Evolutionary conservation across 1,139 yeast species (phyloP), one percentile per base, ranked within the genome.

Genomic region (Kluyveromyces sp.): DNA sequence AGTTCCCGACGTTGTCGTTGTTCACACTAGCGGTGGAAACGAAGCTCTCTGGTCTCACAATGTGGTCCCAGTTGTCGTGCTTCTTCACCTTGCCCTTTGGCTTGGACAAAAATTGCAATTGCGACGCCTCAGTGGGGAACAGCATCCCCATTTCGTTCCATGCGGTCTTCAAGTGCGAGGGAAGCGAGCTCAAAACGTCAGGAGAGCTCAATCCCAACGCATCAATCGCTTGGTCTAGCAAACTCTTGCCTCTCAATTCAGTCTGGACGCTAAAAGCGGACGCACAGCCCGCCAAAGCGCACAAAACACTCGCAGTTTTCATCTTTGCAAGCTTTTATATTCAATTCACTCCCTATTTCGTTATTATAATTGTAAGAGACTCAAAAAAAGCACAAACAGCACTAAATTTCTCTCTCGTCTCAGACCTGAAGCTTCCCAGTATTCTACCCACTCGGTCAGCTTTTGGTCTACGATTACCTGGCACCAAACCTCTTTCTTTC

Each of bases 121-220:
- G 63, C 32, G 70, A 54, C 36, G 78, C 64, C 33, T 75, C 68
- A 22, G 71, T 67, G 18, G 87, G 87, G 64, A 73, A 80, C 41
- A 70, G 68, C 57, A 70, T 51, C 42, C 79, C 62, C 78, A 80
- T 74, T 40, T 80, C 84, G 33, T 72, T 56, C 88, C 87, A 81
- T 41, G 74, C 56, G 36, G 65, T 54, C 56, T 73, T 71, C 49
- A 80, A 65, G 30, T 74, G 79, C 18, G 64, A 58, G 9, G 81
- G 66, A 43, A 80, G 56, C 18, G 67, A 56, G 36, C 71, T 75
- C 39, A 71, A 46, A 11, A 59, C 58, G 20, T 57, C 51, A 33
- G 58, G 49, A 19, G 45, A 42, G 6, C 78, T 74, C 52, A 74
- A 71, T 43, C 74, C 70, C 56, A 79, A 60, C 39, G 68, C 66